Conservation (phyloP, 1,139 yeast species). For the Saccharomycopsis hybrid region DNA sequence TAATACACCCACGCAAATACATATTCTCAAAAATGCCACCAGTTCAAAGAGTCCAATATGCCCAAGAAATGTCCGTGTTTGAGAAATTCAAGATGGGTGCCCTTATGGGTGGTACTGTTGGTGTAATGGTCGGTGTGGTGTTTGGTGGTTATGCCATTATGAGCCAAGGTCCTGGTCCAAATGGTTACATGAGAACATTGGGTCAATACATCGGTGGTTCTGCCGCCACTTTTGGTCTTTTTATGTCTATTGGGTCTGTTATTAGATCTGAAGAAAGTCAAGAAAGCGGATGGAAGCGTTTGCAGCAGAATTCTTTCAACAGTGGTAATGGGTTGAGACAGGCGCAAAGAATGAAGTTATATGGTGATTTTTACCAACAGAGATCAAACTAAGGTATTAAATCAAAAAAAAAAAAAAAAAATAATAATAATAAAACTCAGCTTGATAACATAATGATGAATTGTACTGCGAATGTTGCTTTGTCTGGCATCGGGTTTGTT, state of each 20-base stretch:
- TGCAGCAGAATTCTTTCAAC: neutral
- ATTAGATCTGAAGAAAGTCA: slow-evolving; percentile 65
- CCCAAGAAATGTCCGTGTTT: slow-evolving; percentile 75
- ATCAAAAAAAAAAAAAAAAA: too few relatives aligned
- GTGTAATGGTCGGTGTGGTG: slow-evolving; percentile 90
- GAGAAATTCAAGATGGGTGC: slow-evolving; percentile 98
- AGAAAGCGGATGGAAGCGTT: too few relatives aligned
- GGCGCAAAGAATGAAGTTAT: neutral
- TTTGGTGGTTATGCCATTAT: slow-evolving; percentile 91
- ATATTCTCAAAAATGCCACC: slow-evolving; percentile 57
- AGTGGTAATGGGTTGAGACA: slow-evolving; percentile 2
- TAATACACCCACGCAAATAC: too few relatives aligned
- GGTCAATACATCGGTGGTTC: slow-evolving; percentile 97
- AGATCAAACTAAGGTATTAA: too few relatives aligned
- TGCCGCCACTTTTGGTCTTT: slow-evolving; percentile 92
- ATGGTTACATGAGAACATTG: slow-evolving; percentile 91
- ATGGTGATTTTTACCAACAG: neutral
- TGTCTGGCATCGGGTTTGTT: too few relatives aligned
- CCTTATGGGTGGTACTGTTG: slow-evolving; percentile 94
- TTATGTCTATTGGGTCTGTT: slow-evolving; percentile 92
- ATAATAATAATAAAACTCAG: too few relatives aligned
- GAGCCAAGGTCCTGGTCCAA: slow-evolving; percentile 97
- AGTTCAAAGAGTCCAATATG: slow-evolving; percentile 68
- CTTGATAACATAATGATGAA: too few relatives aligned
- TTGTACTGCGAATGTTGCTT: too few relatives aligned